These are phyloP conservation scores for Escovopsis sp. DNA, from an alignment of 2,329 filamentous ascomycete species.

Conservation along the genomic window DNA sequence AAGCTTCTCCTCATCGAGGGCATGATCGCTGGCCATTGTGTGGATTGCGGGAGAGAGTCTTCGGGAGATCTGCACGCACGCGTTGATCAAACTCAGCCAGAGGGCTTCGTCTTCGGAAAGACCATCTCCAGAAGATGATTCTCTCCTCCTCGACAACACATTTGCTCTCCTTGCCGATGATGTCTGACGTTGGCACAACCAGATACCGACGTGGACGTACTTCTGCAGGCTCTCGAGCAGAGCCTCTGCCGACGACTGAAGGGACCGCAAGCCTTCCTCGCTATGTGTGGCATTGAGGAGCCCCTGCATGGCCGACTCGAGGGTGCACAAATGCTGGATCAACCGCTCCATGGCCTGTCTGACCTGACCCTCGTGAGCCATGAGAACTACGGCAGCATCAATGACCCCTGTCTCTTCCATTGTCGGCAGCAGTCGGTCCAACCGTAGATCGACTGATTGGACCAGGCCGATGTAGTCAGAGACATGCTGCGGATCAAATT, in stretches of 20 bases:
- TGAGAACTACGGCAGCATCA: slow-evolving; percentile 81
- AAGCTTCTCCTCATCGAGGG: slow-evolving; percentile 44
- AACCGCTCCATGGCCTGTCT: slow-evolving; percentile 73
- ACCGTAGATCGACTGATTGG: slow-evolving; percentile 60
- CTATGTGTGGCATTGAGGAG: slow-evolving; percentile 45
- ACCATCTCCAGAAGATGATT: slow-evolving; percentile 20
- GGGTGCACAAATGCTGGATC: slow-evolving; percentile 61
- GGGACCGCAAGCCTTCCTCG: slow-evolving; percentile 33
- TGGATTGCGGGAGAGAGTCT: slow-evolving; percentile 44
- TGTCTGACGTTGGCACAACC: slow-evolving; percentile 81
- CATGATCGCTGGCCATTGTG: slow-evolving; percentile 14
- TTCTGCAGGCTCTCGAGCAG: slow-evolving; percentile 70
- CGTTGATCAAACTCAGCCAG: slow-evolving; percentile 48
- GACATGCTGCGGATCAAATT: slow-evolving; percentile 67
- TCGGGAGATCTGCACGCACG: slow-evolving; percentile 48
- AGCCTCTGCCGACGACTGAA: slow-evolving; percentile 55
- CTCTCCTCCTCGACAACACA: slow-evolving; percentile 36
- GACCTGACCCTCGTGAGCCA: slow-evolving; percentile 77
- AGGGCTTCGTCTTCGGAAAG: slow-evolving; percentile 40
- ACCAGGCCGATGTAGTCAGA: slow-evolving; percentile 69
- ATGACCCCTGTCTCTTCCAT: slow-evolving; percentile 85
- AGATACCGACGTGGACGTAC: slow-evolving; percentile 84
- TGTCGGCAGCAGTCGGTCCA: slow-evolving; percentile 68
- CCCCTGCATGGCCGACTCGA: slow-evolving; percentile 65
- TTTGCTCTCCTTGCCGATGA: slow-evolving; percentile 31